These are phyloP conservation scores for Penicillium sp. DNA, from an alignment of 2,329 filamentous ascomycete species.

Conservation along the genomic window DNA sequence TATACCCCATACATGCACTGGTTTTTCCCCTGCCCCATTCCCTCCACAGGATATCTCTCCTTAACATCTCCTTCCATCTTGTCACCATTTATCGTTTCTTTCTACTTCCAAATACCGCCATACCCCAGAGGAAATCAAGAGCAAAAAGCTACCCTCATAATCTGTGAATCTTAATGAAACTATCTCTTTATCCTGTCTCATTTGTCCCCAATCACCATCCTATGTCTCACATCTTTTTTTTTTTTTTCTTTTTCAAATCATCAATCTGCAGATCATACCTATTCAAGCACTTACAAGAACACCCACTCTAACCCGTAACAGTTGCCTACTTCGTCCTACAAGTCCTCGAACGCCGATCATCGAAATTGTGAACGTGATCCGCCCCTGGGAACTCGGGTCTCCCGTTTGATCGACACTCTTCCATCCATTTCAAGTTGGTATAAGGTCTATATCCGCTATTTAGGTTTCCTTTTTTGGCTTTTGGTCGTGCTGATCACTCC, in stretches of 20 bases:
- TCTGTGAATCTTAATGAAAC: slow-evolving; percentile 19
- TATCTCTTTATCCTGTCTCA: background rate
- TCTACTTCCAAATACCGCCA: background rate
- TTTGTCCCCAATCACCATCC: background rate
- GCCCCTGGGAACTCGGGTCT: background rate
- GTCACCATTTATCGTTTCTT: background rate
- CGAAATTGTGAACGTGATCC: background rate
- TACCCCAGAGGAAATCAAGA: background rate
- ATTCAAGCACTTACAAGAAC: background rate
- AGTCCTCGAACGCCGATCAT: slow-evolving; percentile 34
- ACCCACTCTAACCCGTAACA: slow-evolving; percentile 18
- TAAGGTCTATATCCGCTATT: background rate
- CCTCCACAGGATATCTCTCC: background rate
- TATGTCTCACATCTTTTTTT: no score
- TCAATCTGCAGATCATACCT: background rate
- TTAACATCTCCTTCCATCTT: slow-evolving; percentile 2
- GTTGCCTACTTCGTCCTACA: slow-evolving; percentile 37
- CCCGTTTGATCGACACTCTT: background rate
- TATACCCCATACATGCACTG: slow-evolving; percentile 16
- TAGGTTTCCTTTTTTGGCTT: background rate
- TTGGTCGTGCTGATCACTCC: background rate
- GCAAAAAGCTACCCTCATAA: slow-evolving; percentile 6
- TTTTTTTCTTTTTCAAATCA: background rate
- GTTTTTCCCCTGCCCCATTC: background rate
- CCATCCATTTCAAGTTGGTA: background rate